These are phyloP conservation scores for Crithidia mellificae DNA, from an alignment of 208 protist species.

Conservation along the genomic window DNA sequence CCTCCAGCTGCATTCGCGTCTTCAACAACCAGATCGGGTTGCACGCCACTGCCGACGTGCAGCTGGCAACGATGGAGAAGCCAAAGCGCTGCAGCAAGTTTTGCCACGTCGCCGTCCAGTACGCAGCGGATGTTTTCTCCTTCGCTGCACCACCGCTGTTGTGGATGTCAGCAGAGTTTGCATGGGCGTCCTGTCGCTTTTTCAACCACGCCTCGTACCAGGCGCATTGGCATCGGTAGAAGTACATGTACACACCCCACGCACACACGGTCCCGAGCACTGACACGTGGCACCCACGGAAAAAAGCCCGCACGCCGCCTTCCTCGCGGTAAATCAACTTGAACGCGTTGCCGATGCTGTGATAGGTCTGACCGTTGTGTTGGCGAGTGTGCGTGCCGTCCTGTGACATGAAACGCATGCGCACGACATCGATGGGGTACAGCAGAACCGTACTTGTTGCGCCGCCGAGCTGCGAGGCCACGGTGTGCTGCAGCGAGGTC, in stretches of 20 bases:
- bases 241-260: conserved; percentile 90
- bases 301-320: conserved; percentile 55
- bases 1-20: no score
- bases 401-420: conserved; percentile 88
- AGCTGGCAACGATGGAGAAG: no score
- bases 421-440: conserved; percentile 91
- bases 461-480: conserved; percentile 65
- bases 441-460: conserved; percentile 63
- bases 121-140: no score
- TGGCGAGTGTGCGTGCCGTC: conserved; percentile 68
- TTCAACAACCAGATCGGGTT: no score
- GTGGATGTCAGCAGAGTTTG: no score
- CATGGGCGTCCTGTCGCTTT: background rate
- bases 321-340: conserved; percentile 50
- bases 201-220: conserved; percentile 22
- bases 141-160: no score
- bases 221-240: conserved; percentile 61
- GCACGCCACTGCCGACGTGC: no score
- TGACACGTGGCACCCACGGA: conserved; percentile 70
- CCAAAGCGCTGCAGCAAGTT: no score
- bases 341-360: conserved; percentile 38
- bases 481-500: conserved; percentile 46
- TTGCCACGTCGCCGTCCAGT: no score
- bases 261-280: conserved; percentile 58
- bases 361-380: conserved; percentile 78